These are phyloP conservation scores for Coemansia sp. DNA, from an alignment of 192 early-diverging fungal species.

Conservation along the genomic window DNA sequence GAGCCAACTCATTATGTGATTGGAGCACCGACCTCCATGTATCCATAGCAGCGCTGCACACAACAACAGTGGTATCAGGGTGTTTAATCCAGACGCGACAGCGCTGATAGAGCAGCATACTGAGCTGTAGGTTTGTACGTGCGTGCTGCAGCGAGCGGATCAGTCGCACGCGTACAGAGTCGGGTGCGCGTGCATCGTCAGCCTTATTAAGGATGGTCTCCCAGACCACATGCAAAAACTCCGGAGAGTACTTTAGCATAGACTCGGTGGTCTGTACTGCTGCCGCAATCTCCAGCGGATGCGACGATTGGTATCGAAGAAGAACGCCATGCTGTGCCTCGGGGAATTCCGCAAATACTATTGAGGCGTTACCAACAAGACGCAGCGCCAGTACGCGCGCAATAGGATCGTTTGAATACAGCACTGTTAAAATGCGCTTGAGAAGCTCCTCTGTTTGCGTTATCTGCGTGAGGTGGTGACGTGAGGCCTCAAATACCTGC, in stretches of 20 bases:
- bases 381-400: slow-evolving; percentile 54
- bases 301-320: slow-evolving; percentile 45
- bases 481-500: slow-evolving; percentile 43
- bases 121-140: slow-evolving; percentile 40
- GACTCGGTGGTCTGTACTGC: slow-evolving; percentile 51
- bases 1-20: slow-evolving; percentile 40
- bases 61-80: slow-evolving; percentile 17
- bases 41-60: slow-evolving; percentile 30
- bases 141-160: slow-evolving; percentile 51
- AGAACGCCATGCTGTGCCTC: slow-evolving; percentile 57
- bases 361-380: slow-evolving; percentile 49
- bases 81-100: slow-evolving; percentile 36
- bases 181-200: slow-evolving; percentile 22
- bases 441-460: slow-evolving; percentile 51
- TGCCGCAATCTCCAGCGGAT: slow-evolving; percentile 53
- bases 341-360: slow-evolving; percentile 46
- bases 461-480: slow-evolving; percentile 43
- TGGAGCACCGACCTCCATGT: slow-evolving; percentile 37
- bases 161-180: slow-evolving; percentile 39
- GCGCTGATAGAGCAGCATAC: slow-evolving; percentile 32
- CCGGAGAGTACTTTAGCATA: slow-evolving; percentile 49
- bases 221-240: slow-evolving; percentile 50
- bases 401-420: slow-evolving; percentile 55
- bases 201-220: slow-evolving; percentile 46
- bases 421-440: slow-evolving; percentile 47